Conservation (phyloP, 805 yeast species). For the Zygosaccharomyces bailii region DNA sequence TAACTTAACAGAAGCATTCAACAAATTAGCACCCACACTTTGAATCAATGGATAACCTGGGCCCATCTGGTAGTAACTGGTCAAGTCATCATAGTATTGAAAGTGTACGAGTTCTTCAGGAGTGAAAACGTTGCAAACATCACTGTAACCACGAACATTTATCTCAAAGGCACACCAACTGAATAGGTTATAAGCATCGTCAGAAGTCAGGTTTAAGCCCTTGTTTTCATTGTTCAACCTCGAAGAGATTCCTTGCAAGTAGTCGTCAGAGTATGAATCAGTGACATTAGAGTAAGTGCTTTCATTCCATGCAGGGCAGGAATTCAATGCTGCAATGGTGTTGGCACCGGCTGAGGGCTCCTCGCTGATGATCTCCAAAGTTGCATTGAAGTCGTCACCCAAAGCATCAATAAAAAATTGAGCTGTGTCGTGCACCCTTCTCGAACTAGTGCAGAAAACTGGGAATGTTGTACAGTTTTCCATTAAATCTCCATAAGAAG, state of each 20-base stretch:
- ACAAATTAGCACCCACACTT: slow-evolving; percentile 59
- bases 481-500: slow-evolving; percentile 42
- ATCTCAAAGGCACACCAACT: slow-evolving; percentile 72
- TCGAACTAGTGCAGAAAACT: slow-evolving; percentile 47
- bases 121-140: slow-evolving; percentile 65
- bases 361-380: slow-evolving; percentile 42
- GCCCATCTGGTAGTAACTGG: slow-evolving; percentile 58
- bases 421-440: slow-evolving; percentile 47
- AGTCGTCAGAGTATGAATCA: slow-evolving; percentile 21
- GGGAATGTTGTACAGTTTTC: slow-evolving; percentile 39
- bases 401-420: slow-evolving; percentile 47
- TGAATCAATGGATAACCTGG: slow-evolving; percentile 58
- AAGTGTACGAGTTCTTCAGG: slow-evolving; percentile 60
- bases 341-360: slow-evolving; percentile 45
- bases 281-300: slow-evolving; percentile 17
- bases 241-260: slow-evolving; percentile 50
- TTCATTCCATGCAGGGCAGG: slow-evolving; percentile 40
- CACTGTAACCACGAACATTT: slow-evolving; percentile 63
- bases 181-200: slow-evolving; percentile 53
- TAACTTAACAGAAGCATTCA: slow-evolving; percentile 48
- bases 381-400: slow-evolving; percentile 26
- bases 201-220: slow-evolving; percentile 48
- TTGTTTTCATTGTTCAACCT: slow-evolving; percentile 56
- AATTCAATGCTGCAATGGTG: slow-evolving; percentile 45
- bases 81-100: slow-evolving; percentile 58